These are phyloP conservation scores for Acanthamoeba culbertsoni DNA, from an alignment of 208 protist genomes.

Conservation along the genomic window DNA sequence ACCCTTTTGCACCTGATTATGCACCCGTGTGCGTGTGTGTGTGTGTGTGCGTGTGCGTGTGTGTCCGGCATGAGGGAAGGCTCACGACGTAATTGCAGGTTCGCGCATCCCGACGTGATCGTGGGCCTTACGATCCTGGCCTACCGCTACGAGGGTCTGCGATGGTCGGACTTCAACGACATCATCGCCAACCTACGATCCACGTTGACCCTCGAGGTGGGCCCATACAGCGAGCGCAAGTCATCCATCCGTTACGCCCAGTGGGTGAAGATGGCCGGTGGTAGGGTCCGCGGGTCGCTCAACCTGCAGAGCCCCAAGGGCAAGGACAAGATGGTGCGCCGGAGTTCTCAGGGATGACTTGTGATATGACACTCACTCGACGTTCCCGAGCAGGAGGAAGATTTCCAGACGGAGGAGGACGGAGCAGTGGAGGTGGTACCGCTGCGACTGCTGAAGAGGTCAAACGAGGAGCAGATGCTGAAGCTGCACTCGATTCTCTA, in stretches of 20 bases:
- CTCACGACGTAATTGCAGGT: slow-evolving; percentile 55
- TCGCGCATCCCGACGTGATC: slow-evolving; percentile 94
- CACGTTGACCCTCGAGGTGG: slow-evolving; percentile 87
- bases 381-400: neutral
- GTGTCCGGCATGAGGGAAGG: too few species aligned
- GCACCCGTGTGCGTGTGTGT: neutral
- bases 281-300: slow-evolving; percentile 61
- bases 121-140: slow-evolving; percentile 91
- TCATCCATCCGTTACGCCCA: slow-evolving; percentile 85
- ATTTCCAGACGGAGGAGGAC: neutral
- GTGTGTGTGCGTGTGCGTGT: too few species aligned
- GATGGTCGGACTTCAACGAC: slow-evolving; percentile 84
- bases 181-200: slow-evolving; percentile 88
- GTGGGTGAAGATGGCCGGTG: slow-evolving; percentile 84
- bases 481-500: slow-evolving; percentile 77
- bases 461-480: slow-evolving; percentile 78
- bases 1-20: neutral
- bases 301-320: neutral
- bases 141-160: slow-evolving; percentile 92
- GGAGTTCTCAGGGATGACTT: neutral
- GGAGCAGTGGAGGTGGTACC: slow-evolving; percentile 62
- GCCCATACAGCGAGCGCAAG: slow-evolving; percentile 88
- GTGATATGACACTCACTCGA: neutral
- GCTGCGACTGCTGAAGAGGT: slow-evolving; percentile 72
- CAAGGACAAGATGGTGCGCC: slow-evolving; percentile 35